phyloP scores from a whole-genome alignment of 495 filamentous ascomycete species.

The Chaetomium tenue region DNA sequence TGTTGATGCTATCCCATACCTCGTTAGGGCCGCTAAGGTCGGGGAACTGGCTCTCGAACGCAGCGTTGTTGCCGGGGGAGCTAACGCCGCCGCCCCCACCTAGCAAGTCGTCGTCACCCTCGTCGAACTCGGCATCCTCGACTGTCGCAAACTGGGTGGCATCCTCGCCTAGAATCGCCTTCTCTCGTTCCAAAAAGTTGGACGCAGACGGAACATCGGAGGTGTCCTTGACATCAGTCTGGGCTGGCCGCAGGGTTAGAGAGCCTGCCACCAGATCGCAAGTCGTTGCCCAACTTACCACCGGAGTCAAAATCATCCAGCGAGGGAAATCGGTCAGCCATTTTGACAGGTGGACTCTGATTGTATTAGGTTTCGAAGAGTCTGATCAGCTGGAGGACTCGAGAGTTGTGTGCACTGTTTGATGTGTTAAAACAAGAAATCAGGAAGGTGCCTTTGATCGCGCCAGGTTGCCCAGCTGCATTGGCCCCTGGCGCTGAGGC shows the following conservation, averaged over 20 bases:
- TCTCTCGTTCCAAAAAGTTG: conserved; percentile 88
- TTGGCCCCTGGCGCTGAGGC: conserved; percentile 8
- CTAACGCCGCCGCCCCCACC: conserved; percentile 64
- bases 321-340: conserved; percentile 96
- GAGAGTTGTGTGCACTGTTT: not conserved
- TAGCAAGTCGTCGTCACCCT: conserved; percentile 74
- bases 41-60: conserved; percentile 85
- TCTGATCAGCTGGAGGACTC: no score
- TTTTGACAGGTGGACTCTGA: conserved; percentile 38
- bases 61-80: conserved; percentile 55
- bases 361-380: not conserved
- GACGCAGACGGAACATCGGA: conserved; percentile 51
- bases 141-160: conserved; percentile 83
- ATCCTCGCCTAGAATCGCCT: conserved; percentile 85
- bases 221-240: conserved; percentile 47
- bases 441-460: conserved; percentile 21
- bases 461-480: conserved; percentile 23
- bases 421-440: conserved; percentile 2
- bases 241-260: conserved; percentile 36
- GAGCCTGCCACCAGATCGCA: conserved; percentile 16
- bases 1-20: conserved; percentile 49
- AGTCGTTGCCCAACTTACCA: conserved; percentile 46
- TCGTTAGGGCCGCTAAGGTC: conserved; percentile 77
- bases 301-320: conserved; percentile 94
- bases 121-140: conserved; percentile 65